Conservation (phyloP, 495 filamentous ascomycete genomes). For the Diplogelasinospora grovesii region DNA sequence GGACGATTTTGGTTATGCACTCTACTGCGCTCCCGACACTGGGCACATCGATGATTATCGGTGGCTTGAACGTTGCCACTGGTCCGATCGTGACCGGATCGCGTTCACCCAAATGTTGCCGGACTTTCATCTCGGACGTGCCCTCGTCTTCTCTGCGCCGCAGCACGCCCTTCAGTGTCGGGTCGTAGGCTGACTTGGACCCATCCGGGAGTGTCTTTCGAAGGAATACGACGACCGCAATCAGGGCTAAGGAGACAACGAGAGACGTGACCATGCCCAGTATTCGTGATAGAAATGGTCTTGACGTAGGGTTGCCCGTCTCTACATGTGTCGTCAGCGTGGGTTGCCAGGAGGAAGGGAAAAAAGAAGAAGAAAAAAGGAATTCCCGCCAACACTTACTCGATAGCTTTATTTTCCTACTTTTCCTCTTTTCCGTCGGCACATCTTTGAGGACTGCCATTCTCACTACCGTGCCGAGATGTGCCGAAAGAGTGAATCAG, state of each 20-base stretch:
- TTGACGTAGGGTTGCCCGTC: slow-evolving; percentile 6
- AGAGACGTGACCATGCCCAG: slow-evolving; percentile 6
- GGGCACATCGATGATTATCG: neutral
- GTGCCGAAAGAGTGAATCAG: neutral
- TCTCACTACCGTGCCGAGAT: neutral
- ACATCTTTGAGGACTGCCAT: slow-evolving; percentile 1
- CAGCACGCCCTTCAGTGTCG: too few species aligned
- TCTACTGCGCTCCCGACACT: neutral
- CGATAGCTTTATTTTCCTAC: slow-evolving; percentile 7
- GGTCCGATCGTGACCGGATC: neutral
- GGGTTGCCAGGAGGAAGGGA: too few species aligned
- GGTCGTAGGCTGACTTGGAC: slow-evolving; percentile 7
- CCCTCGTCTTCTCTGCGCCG: too few species aligned
- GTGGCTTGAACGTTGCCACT: neutral
- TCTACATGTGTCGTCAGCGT: slow-evolving; percentile 1
- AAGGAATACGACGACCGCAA: slow-evolving; percentile 10
- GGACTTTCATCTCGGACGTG: neutral
- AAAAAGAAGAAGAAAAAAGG: neutral
- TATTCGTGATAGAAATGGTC: slow-evolving; percentile 7
- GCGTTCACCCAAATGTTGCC: neutral
- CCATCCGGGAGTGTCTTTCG: slow-evolving; percentile 5
- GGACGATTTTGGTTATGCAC: neutral
- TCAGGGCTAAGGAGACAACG: slow-evolving; percentile 6
- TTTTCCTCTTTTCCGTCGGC: neutral
- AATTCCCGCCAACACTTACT: neutral